These are phyloP conservation scores for Inga laurina DNA, from an alignment of 306 rosid genomes.

Conservation along the genomic window DNA sequence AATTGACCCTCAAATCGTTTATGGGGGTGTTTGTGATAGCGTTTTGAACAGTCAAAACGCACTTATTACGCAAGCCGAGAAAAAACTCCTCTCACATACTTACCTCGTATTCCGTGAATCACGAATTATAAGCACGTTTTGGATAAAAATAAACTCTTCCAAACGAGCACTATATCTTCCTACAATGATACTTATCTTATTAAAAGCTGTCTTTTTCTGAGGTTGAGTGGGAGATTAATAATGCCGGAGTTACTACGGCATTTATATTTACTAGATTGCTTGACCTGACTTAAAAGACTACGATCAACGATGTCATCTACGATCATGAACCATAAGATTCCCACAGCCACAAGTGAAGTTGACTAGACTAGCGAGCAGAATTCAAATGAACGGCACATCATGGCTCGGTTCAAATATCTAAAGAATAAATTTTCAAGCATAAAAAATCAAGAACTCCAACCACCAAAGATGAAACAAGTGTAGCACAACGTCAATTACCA, in stretches of 20 bases:
- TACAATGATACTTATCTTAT: background rate
- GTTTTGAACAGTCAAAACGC: no score
- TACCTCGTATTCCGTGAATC: no score
- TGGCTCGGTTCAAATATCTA: background rate
- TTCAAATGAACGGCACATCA: background rate
- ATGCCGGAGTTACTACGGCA: background rate
- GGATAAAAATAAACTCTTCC: no score
- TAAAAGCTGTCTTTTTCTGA: background rate
- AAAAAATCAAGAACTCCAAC: background rate
- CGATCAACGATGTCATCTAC: background rate
- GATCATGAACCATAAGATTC: background rate
- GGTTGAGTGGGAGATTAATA: background rate
- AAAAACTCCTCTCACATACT: no score
- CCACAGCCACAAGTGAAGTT: conserved; percentile 16
- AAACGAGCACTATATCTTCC: no score
- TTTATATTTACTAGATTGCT: background rate
- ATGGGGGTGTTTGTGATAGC: no score
- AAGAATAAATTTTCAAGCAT: background rate
- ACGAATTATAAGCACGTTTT: no score
- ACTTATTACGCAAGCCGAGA: no score
- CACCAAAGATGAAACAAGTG: background rate
- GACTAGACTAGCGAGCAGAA: background rate
- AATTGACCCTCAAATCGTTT: background rate
- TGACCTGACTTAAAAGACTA: background rate
- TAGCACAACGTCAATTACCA: background rate